phyloP scores from a whole-genome alignment of 2,329 filamentous ascomycete species.

The Claviceps pazoutovae region DNA sequence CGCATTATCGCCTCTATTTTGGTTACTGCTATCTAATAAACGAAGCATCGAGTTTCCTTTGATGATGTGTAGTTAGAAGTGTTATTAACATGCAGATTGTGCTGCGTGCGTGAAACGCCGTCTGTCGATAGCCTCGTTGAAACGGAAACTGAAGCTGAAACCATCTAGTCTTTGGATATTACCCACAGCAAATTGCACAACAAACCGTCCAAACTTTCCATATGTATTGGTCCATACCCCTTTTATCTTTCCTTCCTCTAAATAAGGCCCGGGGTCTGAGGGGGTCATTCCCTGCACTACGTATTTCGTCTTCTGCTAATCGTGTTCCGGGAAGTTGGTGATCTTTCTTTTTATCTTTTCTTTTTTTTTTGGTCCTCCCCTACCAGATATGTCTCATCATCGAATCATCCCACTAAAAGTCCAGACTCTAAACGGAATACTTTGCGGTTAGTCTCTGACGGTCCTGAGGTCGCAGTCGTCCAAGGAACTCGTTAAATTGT shows the following conservation, averaged over 20 bases:
- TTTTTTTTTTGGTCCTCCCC: neutral
- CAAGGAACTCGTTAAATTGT: conserved; percentile 41
- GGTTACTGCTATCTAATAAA: conserved; percentile 4
- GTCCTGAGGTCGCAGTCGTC: conserved; percentile 34
- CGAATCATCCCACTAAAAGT: too few species aligned
- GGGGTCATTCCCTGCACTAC: too few species aligned
- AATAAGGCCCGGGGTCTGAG: neutral
- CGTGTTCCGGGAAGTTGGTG: neutral
- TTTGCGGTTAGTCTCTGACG: conserved; percentile 33
- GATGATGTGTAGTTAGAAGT: conserved; percentile 1
- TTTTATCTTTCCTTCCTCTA: neutral
- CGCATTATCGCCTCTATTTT: conserved; percentile 4
- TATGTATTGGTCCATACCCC: neutral
- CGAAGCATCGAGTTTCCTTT: neutral
- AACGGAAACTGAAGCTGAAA: neutral
- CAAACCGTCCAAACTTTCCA: neutral
- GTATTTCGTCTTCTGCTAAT: too few species aligned
- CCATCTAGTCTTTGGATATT: neutral
- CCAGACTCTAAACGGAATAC: conserved; percentile 29
- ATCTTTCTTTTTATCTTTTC: neutral
- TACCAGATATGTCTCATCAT: neutral
- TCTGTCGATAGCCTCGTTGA: neutral
- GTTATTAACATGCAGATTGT: neutral
- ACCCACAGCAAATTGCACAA: conserved; percentile 3
- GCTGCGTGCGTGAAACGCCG: conserved; percentile 1